Evolutionary conservation across 2,329 filamentous ascomycete species (phyloP).

Genomic region (Fusarium nygamai): DNA sequence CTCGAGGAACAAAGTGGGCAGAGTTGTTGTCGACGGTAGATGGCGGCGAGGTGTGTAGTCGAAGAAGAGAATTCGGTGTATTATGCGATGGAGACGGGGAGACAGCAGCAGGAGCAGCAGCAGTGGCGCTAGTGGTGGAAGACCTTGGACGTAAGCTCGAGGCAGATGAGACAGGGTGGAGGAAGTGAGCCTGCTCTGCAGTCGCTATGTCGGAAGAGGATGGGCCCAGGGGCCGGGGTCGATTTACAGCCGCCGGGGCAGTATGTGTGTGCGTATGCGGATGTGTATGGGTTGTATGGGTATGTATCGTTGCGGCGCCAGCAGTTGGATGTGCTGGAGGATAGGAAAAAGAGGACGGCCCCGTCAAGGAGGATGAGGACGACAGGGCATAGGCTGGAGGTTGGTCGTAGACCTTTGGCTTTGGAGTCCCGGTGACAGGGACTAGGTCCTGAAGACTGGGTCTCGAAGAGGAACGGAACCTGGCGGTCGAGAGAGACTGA

Average conservation of each 20-base stretch:
- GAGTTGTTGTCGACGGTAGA: slow-evolving; percentile 25
- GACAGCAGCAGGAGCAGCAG: slow-evolving; percentile 20
- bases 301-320: slow-evolving; percentile 9
- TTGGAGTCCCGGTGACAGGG: slow-evolving; percentile 24
- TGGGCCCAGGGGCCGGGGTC: slow-evolving; percentile 38
- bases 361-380: slow-evolving; percentile 30
- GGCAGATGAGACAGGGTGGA: slow-evolving; percentile 33
- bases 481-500: slow-evolving; percentile 31
- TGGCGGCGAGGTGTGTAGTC: slow-evolving; percentile 30
- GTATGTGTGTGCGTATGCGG: slow-evolving; percentile 1
- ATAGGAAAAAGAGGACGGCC: slow-evolving; percentile 34
- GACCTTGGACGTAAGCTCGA: slow-evolving; percentile 40
- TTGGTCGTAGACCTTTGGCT: slow-evolving; percentile 19
- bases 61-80: slow-evolving; percentile 27
- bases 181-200: slow-evolving; percentile 35
- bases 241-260: slow-evolving; percentile 21
- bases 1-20: slow-evolving; percentile 37
- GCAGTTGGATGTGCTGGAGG: slow-evolving; percentile 22
- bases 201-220: slow-evolving; percentile 36
- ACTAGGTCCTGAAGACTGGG: slow-evolving; percentile 36
- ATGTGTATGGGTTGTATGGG: slow-evolving; percentile 6
- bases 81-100: slow-evolving; percentile 29
- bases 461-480: slow-evolving; percentile 36
- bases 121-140: slow-evolving; percentile 35
- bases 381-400: slow-evolving; percentile 31